Conservation (phyloP, 371 early-diverging fungal species). For the Mortierella sp. region DNA sequence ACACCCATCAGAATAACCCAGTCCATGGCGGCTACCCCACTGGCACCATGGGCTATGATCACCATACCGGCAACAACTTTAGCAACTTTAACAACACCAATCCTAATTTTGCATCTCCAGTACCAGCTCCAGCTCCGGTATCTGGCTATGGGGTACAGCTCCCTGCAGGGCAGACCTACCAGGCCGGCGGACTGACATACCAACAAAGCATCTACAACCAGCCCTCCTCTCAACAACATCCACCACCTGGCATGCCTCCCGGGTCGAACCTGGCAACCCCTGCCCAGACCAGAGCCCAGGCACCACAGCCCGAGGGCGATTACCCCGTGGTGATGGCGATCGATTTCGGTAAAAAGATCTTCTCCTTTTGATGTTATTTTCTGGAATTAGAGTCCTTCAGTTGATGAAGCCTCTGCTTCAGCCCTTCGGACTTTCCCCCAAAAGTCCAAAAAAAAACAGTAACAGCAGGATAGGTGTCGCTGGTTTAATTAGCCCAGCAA, state of each 20-base stretch:
- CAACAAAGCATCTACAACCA: constrained; percentile 33
- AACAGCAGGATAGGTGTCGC: too few species aligned
- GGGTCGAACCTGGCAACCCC: neutral
- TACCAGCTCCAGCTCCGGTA: too few species aligned
- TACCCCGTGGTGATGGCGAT: constrained; percentile 71
- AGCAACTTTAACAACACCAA: neutral
- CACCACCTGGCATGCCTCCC: constrained; percentile 11
- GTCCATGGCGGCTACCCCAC: constrained; percentile 1
- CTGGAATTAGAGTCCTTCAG: too few species aligned
- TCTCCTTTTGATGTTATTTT: neutral
- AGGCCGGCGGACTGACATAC: constrained; percentile 26
- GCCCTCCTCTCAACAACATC: constrained; percentile 1
- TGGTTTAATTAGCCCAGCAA: too few species aligned
- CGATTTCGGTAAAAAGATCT: constrained; percentile 60
- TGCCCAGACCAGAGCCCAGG: constrained; percentile 18
- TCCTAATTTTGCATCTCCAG: neutral
- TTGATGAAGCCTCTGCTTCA: too few species aligned
- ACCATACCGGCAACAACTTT: neutral
- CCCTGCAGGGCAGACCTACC: constrained; percentile 12
- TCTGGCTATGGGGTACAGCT: constrained; percentile 10
- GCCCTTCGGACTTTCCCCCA: neutral
- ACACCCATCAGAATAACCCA: neutral
- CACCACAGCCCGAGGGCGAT: constrained; percentile 53
- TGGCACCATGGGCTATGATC: constrained; percentile 2
- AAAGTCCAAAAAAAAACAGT: too few species aligned